Base-by-base conservation (phyloP, 352 stramenopile species). In the Phytophthora pluvialis region DNA sequence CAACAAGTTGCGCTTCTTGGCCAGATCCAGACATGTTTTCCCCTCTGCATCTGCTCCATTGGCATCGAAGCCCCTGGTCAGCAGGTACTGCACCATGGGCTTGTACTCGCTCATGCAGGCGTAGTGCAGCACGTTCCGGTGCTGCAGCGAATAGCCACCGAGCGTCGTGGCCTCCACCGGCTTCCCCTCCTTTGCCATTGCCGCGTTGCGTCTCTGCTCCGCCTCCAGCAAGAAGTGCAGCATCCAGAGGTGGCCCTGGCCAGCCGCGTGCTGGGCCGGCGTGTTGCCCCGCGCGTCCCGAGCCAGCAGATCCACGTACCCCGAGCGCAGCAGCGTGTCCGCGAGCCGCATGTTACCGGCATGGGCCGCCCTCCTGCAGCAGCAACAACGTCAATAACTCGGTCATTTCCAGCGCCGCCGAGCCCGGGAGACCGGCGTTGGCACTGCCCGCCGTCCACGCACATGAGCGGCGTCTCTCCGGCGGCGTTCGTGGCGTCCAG, bases 391-490 rank as follows among this genome's bases (percentile, higher is more conserved):
- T 68, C 25, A 69, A 45, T 67, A 39, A 59, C 51, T 60, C 25
- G 21, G 11, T 31, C 16, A 60, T 28, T 60, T 33, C 28, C 10
- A 18, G 9, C 4, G 9, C 11, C 33, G 42, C n/a, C 11, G 6
- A 58, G 10, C 9, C 36, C 4, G 5, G 25, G 40, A 64, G 18
- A 15, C 25, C 13, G n/a, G 31, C 31, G 32, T 25, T 25, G 16
- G 31, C 3, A 18, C 38, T 31, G 21, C 5, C n/a, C 62, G 25
- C 2, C 3, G 28, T 1, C 10, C 7, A 50, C 67, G 9, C 59
- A 90, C 77, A 95, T 95, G 44, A 93, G 70, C 33, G 86, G 83
- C 32, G 86, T 93, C 71, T 95, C 86, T 56, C 72, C 71, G 13
- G 75, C 74, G 28, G 65, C 48, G 52, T 94, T 94, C 21, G 58